These are phyloP conservation scores for Torrubiellomyces zombiae DNA, from an alignment of 2,329 filamentous ascomycete species.

Conservation along the genomic window DNA sequence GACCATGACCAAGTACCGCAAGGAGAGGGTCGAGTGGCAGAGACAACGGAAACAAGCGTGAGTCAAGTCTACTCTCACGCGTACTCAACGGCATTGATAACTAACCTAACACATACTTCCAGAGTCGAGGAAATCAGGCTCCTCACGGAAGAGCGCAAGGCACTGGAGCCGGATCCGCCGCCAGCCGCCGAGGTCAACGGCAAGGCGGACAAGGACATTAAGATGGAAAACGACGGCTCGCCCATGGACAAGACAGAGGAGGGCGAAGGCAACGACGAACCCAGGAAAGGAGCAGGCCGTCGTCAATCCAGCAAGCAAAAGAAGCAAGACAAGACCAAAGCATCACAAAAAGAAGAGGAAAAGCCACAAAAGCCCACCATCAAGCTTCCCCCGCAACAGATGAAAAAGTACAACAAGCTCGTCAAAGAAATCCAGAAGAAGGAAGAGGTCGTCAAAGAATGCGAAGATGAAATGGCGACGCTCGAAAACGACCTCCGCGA, in stretches of 20 bases:
- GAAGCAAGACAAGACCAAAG: slow-evolving; percentile 47
- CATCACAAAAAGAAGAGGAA: slow-evolving; percentile 25
- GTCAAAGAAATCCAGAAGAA: slow-evolving; percentile 81
- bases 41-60: slow-evolving; percentile 53
- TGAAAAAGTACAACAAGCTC: slow-evolving; percentile 77
- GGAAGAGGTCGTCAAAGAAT: slow-evolving; percentile 61
- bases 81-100: neutral
- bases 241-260: slow-evolving; percentile 53
- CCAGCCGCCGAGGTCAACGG: slow-evolving; percentile 39
- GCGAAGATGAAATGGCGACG: slow-evolving; percentile 69
- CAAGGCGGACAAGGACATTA: slow-evolving; percentile 40
- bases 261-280: slow-evolving; percentile 34
- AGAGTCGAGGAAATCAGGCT: slow-evolving; percentile 55
- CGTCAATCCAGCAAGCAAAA: too few species aligned
- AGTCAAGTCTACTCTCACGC: too few species aligned
- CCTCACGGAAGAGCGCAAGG: slow-evolving; percentile 58
- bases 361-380: slow-evolving; percentile 50
- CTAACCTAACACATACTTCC: slow-evolving; percentile 2
- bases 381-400: slow-evolving; percentile 51
- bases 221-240: slow-evolving; percentile 40
- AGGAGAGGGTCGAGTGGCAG: slow-evolving; percentile 89
- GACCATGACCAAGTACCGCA: slow-evolving; percentile 86
- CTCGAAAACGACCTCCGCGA: slow-evolving; percentile 88
- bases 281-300: slow-evolving; percentile 58
- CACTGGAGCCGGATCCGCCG: slow-evolving; percentile 55